Evolutionary conservation across 345 rosid genomes (phyloP), one percentile per base, ranked within the genome.

Genomic region (Populus davidiana): DNA sequence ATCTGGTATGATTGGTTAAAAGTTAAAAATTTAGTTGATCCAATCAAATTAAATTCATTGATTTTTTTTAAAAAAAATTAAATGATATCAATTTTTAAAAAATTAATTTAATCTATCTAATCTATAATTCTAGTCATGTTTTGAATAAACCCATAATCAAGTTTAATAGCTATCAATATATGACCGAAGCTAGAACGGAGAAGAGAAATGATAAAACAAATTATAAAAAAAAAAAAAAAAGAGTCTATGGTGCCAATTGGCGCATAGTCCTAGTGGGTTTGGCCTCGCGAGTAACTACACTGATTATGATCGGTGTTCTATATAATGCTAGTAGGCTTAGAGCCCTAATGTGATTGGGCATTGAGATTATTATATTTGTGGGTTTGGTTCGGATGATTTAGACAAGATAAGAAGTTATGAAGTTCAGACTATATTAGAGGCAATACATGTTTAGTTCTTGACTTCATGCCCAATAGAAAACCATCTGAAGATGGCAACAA

Each of bases 11-110:
- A 2, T 41, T 2, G 2, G 47, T 2, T 2, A 41, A 2, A 11
- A 41, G 2, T 0, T 2, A 41, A 0, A 0, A 14, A 0, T 11
- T 10, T 41, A 10, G 0, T 41, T 41, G 14, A 41, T 41, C 0
- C 0, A 1, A 12, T 41, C 11, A 41, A 41, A 27, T 27, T 27
- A 27, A 41, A 41, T 10, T 0, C 1, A 10, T 41, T 41, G 4
- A 10, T 41, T 2, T 11, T 41, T 39, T 39, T 9, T 1, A 1
- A 8, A 39, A 8, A 0, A 41, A 41, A 10, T 2, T 4, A 10
- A 10, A 41, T 41, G 4, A 41, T 41, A 14, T 41, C 1, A 41
- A 0, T 41, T 41, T 9, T 9, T 41, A 2, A 2, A 10, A 10
- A 41, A 41, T 41, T 41, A 41, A 41, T 0, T 41, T 2, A 41